Conservation (phyloP, 352 stramenopile species). For the Plasmopara muralis region DNA sequence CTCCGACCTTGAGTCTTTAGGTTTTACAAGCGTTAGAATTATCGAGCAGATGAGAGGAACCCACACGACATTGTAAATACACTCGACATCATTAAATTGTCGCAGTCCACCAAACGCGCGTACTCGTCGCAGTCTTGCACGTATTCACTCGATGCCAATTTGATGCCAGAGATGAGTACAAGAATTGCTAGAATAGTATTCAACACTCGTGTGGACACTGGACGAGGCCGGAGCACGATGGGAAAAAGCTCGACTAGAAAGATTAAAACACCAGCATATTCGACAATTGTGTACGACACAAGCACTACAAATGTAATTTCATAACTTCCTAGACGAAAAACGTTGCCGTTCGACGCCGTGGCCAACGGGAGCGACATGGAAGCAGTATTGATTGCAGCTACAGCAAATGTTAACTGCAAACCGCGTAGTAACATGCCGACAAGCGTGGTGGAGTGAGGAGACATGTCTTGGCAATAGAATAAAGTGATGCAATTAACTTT, state of each 20-base stretch:
- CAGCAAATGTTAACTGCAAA: constrained; percentile 24
- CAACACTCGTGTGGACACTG: constrained; percentile 19
- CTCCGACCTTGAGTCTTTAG: constrained; percentile 6
- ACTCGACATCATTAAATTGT: constrained; percentile 29
- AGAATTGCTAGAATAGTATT: constrained; percentile 26
- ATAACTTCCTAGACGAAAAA: constrained; percentile 24
- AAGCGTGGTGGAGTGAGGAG: constrained; percentile 24
- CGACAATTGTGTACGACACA: constrained; percentile 19
- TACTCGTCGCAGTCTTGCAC: constrained; percentile 30
- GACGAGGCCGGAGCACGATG: constrained; percentile 22
- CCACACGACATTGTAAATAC: constrained; percentile 31
- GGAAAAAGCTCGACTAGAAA: constrained; percentile 27
- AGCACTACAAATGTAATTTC: constrained; percentile 22
- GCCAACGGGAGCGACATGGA: constrained; percentile 14
- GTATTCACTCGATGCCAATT: constrained; percentile 21
- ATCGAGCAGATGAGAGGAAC: constrained; percentile 28
- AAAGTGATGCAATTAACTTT: no score
- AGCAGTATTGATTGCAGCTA: constrained; percentile 25
- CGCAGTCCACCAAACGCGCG: constrained; percentile 27
- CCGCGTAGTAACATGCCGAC: constrained; percentile 20
- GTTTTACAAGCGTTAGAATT: constrained; percentile 27
- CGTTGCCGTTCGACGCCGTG: constrained; percentile 7
- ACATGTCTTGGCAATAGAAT: constrained; percentile 8
- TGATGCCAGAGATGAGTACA: constrained; percentile 23
- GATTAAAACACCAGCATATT: constrained; percentile 22